phyloP scores from a whole-genome alignment of 768 basidiomycete species.

The Gelatoporia subvermispora region DNA sequence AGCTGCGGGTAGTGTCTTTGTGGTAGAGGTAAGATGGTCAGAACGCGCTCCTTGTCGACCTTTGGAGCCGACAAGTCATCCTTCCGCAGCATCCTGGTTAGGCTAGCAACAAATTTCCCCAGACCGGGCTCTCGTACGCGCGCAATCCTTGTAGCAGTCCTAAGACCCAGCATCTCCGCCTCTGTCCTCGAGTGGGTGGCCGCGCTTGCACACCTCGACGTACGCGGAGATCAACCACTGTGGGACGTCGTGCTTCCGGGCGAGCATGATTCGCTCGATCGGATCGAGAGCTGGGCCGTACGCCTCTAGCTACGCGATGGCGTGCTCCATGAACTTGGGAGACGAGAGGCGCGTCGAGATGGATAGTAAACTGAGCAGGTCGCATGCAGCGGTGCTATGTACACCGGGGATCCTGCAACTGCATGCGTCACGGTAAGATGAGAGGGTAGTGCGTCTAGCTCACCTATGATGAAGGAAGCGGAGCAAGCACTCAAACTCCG shows the following conservation, averaged over 20 bases:
- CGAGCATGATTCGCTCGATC: conserved; percentile 29
- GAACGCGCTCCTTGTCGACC: too few relatives aligned
- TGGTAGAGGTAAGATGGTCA: too few relatives aligned
- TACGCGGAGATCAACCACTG: conserved; percentile 35
- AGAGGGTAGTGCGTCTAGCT: background rate
- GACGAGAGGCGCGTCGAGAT: conserved; percentile 33
- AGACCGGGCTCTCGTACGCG: conserved; percentile 13
- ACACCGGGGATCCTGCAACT: conserved; percentile 11
- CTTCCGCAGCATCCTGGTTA: too few relatives aligned
- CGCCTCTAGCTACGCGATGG: conserved; percentile 26
- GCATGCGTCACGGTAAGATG: background rate
- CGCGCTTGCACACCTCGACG: conserved; percentile 28
- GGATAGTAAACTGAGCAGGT: conserved; percentile 33
- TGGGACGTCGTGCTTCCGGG: conserved; percentile 27
- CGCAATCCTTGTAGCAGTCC: conserved; percentile 12
- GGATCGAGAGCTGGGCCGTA: conserved; percentile 19
- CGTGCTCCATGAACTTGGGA: conserved; percentile 25
- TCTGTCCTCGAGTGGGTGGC: conserved; percentile 24
- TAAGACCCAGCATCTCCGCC: conserved; percentile 25
- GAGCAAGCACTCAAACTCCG: conserved; percentile 31
- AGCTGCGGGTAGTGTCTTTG: too few relatives aligned
- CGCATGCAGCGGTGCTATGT: conserved; percentile 13
- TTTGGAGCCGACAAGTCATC: too few relatives aligned
- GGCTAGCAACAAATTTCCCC: too few relatives aligned
- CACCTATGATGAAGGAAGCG: conserved; percentile 33